Conservation (phyloP, 129 eudicot genomes). For the Centaurea solstitialis region DNA sequence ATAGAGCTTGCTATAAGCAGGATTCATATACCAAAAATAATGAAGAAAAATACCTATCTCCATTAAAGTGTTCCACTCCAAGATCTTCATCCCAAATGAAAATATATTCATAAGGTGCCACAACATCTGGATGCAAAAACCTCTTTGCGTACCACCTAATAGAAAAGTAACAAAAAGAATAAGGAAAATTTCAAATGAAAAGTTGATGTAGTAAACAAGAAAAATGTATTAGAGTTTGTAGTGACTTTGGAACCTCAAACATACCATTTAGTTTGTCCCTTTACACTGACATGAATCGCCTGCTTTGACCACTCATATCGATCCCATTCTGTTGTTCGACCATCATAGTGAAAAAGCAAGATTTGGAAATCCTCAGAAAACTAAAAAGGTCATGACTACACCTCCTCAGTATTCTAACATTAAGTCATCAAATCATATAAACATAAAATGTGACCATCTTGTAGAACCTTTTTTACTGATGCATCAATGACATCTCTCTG, state of each 20-base stretch:
- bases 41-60: slow-evolving; percentile 29
- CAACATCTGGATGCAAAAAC: slow-evolving; percentile 47
- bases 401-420: slow-evolving; percentile 27
- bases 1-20: neutral
- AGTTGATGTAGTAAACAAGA: neutral
- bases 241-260: neutral
- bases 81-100: slow-evolving; percentile 81
- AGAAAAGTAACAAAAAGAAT: neutral
- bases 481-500: slow-evolving; percentile 44
- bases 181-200: slow-evolving; percentile 3
- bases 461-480: slow-evolving; percentile 40
- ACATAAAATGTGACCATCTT: neutral
- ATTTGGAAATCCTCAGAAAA: slow-evolving; percentile 45
- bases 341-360: slow-evolving; percentile 52
- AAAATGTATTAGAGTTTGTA: neutral
- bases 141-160: slow-evolving; percentile 48
- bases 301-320: slow-evolving; percentile 50
- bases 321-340: slow-evolving; percentile 48
- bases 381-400: slow-evolving; percentile 19
- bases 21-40: neutral
- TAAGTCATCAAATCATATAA: slow-evolving; percentile 1
- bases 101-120: slow-evolving; percentile 43
- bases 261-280: slow-evolving; percentile 50
- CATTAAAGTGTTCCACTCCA: slow-evolving; percentile 46
- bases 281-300: slow-evolving; percentile 43